Percentiles rank a stretch among this genome's conserved stretches.
Evolutionary conservation across 2,329 filamentous ascomycete species (phyloP).

Genomic region (Pseudophaeomoniella oleicola): DNA sequence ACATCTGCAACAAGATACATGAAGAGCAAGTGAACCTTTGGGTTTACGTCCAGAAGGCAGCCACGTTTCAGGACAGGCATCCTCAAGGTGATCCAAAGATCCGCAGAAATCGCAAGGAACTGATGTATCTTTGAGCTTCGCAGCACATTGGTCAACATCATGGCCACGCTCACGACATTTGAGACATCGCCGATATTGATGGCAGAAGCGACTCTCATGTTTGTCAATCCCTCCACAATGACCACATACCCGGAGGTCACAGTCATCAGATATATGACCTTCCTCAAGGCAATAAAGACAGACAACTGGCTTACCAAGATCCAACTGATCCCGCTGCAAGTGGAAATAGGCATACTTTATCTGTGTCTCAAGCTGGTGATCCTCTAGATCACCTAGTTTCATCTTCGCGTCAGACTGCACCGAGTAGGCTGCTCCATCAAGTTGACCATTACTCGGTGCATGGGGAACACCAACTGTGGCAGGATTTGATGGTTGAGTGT

Average conservation of each 20-base stretch:
- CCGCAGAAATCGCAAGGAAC: conserved; percentile 48
- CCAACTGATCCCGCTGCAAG: conserved; percentile 20
- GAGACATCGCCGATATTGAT: conserved; percentile 24
- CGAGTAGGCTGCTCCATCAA: not conserved
- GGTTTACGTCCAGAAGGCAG: conserved; percentile 17
- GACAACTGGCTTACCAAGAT: conserved; percentile 24
- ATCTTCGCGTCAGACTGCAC: not conserved
- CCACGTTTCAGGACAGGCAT: conserved; percentile 47
- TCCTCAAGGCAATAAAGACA: conserved; percentile 27
- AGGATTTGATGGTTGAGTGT: conserved; percentile 5
- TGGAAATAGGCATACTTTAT: conserved; percentile 25
- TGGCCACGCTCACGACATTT: conserved; percentile 54
- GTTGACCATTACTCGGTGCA: not conserved
- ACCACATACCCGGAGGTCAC: conserved; percentile 26
- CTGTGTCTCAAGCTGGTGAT: conserved; percentile 23
- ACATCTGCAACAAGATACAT: conserved; percentile 29
- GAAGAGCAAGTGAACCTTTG: conserved; percentile 20
- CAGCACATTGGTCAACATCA: conserved; percentile 32
- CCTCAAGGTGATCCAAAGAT: conserved; percentile 41
- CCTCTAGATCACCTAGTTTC: conserved; percentile 21
- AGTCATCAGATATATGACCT: conserved; percentile 27
- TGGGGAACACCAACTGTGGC: conserved; percentile 1
- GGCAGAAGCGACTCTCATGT: conserved; percentile 25
- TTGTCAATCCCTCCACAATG: conserved; percentile 26
- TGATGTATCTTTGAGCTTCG: conserved; percentile 43